These are phyloP conservation scores for Trypanosoma rangeli DNA, from an alignment of 208 protist genomes.

Conservation along the genomic window DNA sequence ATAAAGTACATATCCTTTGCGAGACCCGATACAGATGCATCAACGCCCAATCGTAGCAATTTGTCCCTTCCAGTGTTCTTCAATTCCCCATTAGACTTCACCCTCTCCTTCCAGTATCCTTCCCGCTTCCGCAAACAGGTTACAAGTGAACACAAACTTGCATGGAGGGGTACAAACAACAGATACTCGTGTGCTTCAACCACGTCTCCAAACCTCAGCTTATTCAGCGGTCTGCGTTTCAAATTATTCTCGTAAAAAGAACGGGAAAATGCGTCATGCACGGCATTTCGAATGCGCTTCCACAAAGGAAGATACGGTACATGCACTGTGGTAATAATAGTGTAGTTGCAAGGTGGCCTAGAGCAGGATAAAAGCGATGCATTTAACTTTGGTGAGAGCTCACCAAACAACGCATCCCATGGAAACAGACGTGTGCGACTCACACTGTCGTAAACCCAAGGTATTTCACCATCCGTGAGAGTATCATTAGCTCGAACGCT, in stretches of 20 bases:
- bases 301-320: constrained; percentile 12
- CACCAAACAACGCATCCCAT: constrained; percentile 19
- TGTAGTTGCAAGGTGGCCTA: neutral
- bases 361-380: neutral
- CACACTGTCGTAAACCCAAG: neutral
- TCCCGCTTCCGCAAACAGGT: constrained; percentile 7
- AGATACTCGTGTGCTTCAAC: neutral
- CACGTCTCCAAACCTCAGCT: constrained; percentile 14
- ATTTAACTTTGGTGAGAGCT: neutral
- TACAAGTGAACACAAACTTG: constrained; percentile 25
- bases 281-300: constrained; percentile 15
- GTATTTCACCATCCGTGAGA: neutral
- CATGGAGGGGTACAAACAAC: constrained; percentile 1
- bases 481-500: too few species aligned
- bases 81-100: neutral
- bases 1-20: constrained; percentile 1
- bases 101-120: neutral
- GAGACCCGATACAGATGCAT: neutral
- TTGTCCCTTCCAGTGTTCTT: neutral
- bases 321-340: constrained; percentile 3
- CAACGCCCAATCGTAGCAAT: neutral
- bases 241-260: neutral
- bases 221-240: neutral
- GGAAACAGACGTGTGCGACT: constrained; percentile 11
- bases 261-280: constrained; percentile 5